Conservation (phyloP, 2,329 filamentous ascomycete species). For the Ampelomyces quisqualis region DNA sequence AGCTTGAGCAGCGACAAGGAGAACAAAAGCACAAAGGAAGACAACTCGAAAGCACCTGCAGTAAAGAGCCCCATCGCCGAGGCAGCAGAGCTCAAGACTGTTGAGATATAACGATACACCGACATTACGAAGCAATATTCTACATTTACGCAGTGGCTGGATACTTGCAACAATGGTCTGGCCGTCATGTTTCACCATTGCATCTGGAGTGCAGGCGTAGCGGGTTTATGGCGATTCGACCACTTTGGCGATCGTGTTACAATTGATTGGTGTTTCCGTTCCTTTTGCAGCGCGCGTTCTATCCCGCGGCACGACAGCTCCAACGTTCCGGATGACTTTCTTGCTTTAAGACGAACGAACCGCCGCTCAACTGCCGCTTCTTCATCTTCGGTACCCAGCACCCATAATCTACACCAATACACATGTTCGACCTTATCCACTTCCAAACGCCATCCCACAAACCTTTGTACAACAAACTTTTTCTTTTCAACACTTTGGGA, state of each 20-base stretch:
- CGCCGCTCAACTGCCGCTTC: too few species aligned
- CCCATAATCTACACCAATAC: conserved; percentile 6
- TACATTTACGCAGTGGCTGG: conserved; percentile 31
- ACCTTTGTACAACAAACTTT: conserved; percentile 15
- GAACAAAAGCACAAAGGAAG: conserved; percentile 33
- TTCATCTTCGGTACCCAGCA: conserved; percentile 3
- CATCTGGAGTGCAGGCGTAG: conserved; percentile 25
- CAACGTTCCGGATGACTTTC: conserved; percentile 14
- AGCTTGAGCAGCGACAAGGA: conserved; percentile 45
- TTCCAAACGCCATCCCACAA: conserved; percentile 4
- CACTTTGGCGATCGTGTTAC: conserved; percentile 17
- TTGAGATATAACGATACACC: conserved; percentile 47
- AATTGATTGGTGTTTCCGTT: conserved; percentile 10
- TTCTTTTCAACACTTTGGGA: conserved; percentile 4
- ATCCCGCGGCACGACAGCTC: conserved; percentile 12
- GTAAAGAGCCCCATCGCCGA: conserved; percentile 35
- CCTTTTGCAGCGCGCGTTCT: conserved; percentile 5
- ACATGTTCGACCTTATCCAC: conserved; percentile 2
- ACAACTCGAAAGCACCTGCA: conserved; percentile 21
- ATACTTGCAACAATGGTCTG: conserved; percentile 25
- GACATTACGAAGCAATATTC: conserved; percentile 6
- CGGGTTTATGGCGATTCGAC: too few species aligned
- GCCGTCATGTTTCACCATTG: conserved; percentile 8
- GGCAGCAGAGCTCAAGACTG: conserved; percentile 50
- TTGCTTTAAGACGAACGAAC: conserved; percentile 5